Evolutionary conservation across 768 basidiomycete species (phyloP).

Genomic region (Sutorius australiensis): DNA sequence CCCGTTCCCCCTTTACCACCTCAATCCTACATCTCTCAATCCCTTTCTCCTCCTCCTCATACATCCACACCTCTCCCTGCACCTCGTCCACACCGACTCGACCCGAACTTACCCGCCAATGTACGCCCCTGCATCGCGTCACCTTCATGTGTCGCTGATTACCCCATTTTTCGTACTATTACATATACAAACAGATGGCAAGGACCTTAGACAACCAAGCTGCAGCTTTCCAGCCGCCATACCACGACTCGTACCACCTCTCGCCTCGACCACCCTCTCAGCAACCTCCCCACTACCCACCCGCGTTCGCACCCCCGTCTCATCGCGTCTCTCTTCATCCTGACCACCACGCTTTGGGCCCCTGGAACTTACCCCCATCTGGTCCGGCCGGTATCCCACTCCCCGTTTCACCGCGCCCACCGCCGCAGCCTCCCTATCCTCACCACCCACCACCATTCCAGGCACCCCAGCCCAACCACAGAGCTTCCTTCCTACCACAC

Average conservation of each 20-base stretch:
- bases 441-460: slow-evolving; percentile 23
- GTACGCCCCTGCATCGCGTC: slow-evolving; percentile 39
- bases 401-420: slow-evolving; percentile 22
- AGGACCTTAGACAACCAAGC: slow-evolving; percentile 52
- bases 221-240: slow-evolving; percentile 22
- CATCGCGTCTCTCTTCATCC: slow-evolving; percentile 22
- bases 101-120: slow-evolving; percentile 58
- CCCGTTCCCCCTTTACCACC: slow-evolving; percentile 51
- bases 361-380: slow-evolving; percentile 3
- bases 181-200: slow-evolving; percentile 53
- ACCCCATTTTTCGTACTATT: slow-evolving; percentile 24
- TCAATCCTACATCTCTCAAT: slow-evolving; percentile 27
- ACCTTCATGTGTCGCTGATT: slow-evolving; percentile 11
- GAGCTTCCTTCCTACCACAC: slow-evolving; percentile 21
- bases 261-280: slow-evolving; percentile 25
- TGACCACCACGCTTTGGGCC: slow-evolving; percentile 25
- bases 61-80: slow-evolving; percentile 58
- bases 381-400: slow-evolving; percentile 16
- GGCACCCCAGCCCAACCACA: slow-evolving; percentile 20
- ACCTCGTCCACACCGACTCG: slow-evolving; percentile 60
- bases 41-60: slow-evolving; percentile 22
- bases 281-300: slow-evolving; percentile 15
- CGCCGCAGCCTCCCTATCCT: slow-evolving; percentile 14
- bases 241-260: slow-evolving; percentile 19
- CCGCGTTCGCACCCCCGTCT: slow-evolving; percentile 10